phyloP scores from a whole-genome alignment of 495 filamentous ascomycete genomes.

The Penicilliopsis zonata region DNA sequence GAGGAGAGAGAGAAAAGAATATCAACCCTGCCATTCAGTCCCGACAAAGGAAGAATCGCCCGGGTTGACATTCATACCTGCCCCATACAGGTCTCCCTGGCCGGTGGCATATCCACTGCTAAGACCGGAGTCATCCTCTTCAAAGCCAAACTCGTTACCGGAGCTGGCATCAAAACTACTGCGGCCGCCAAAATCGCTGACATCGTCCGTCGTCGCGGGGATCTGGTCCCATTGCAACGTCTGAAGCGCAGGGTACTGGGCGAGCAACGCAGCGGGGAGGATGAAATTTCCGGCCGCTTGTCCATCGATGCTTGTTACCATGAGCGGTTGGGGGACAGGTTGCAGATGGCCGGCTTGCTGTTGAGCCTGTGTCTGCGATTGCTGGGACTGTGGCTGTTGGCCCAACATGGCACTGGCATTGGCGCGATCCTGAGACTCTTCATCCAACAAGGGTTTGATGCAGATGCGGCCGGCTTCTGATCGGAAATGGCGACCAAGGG shows the following conservation, averaged over 20 bases:
- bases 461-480: conserved; percentile 92
- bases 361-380: conserved; percentile 33
- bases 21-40: conserved; percentile 18
- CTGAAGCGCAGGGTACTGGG: conserved; percentile 84
- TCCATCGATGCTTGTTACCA: conserved; percentile 29
- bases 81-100: conserved; percentile 23
- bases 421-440: conserved; percentile 70
- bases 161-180: conserved; percentile 88
- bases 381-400: too few relatives aligned
- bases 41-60: conserved; percentile 20
- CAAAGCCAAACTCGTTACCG: conserved; percentile 40
- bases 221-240: conserved; percentile 67
- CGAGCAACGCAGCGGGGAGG: conserved; percentile 78
- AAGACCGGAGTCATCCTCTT: conserved; percentile 34
- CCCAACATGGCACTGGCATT: conserved; percentile 54
- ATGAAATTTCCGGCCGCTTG: conserved; percentile 42
- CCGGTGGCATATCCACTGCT: conserved; percentile 21
- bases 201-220: conserved; percentile 38
- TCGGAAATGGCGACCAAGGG: conserved; percentile 90
- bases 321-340: conserved; percentile 28
- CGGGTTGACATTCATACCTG: conserved; percentile 21
- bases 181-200: conserved; percentile 64
- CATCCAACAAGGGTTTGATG: conserved; percentile 88
- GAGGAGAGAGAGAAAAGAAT: too few relatives aligned
- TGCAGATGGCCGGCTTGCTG: conserved; percentile 26